These are phyloP conservation scores for Micractinium conductrix DNA, from an alignment of 139 green algal genomes.

Conservation along the genomic window DNA sequence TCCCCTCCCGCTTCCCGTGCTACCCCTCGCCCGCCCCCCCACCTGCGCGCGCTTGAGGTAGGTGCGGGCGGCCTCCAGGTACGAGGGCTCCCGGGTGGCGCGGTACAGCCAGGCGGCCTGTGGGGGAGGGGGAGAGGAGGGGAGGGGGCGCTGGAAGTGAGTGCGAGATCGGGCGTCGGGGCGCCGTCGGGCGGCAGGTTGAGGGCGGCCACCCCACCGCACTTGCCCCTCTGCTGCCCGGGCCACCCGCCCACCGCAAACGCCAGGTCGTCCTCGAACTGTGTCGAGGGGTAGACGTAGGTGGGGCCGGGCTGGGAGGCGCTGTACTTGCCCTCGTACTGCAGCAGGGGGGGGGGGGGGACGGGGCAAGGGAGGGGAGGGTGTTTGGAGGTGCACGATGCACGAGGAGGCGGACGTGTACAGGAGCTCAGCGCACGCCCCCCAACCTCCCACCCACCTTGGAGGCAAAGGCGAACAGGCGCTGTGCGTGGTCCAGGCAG, in stretches of 20 bases:
- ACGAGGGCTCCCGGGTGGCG: conserved; percentile 54
- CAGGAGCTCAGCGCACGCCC: neutral
- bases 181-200: neutral
- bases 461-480: conserved; percentile 59
- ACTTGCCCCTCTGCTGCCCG: neutral
- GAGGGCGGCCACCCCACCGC: neutral
- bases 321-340: conserved; percentile 62
- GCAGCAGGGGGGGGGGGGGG: neutral
- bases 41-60: conserved; percentile 27
- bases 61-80: conserved; percentile 26
- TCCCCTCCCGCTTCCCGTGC: neutral
- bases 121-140: neutral
- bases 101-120: conserved; percentile 67
- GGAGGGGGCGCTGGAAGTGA: neutral
- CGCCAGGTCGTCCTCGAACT: conserved; percentile 67
- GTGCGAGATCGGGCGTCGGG: neutral
- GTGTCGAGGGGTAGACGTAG: conserved; percentile 37
- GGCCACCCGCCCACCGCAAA: conserved; percentile 31
- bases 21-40: neutral
- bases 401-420: too few relatives aligned
- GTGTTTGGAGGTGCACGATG: too few relatives aligned
- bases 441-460: conserved; percentile 1
- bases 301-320: conserved; percentile 34
- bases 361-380: too few relatives aligned
- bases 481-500: conserved; percentile 53